Evolutionary conservation across 2,329 filamentous ascomycete genomes (phyloP).

Genomic region (Paraphoma sp.): DNA sequence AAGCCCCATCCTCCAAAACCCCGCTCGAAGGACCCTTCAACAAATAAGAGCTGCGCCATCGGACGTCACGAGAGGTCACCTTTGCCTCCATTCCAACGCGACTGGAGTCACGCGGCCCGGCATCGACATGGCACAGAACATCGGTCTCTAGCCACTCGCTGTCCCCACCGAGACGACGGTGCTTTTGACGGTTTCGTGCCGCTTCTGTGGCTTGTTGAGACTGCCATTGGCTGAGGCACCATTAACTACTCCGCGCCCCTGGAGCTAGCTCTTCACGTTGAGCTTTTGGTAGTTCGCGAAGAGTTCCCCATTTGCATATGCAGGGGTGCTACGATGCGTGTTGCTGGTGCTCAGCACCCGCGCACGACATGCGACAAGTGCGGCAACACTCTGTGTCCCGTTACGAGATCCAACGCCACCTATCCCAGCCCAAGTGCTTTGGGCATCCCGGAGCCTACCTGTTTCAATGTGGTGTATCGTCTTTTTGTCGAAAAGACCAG

Average conservation of each 20-base stretch:
- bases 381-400: slow-evolving; percentile 12
- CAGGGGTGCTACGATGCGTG: slow-evolving; percentile 22
- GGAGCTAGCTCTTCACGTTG: slow-evolving; percentile 30
- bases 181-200: slow-evolving; percentile 26
- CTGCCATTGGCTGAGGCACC: neutral
- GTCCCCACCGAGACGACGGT: slow-evolving; percentile 17
- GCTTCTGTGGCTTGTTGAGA: slow-evolving; percentile 5
- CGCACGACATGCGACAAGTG: slow-evolving; percentile 29
- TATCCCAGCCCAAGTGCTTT: no score
- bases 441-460: no score
- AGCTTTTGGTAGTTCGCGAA: slow-evolving; percentile 10
- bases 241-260: slow-evolving; percentile 22
- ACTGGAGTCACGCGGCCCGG: slow-evolving; percentile 41
- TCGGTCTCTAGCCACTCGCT: slow-evolving; percentile 28
- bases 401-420: no score
- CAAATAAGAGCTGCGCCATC: slow-evolving; percentile 6
- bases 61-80: slow-evolving; percentile 20
- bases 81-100: slow-evolving; percentile 18
- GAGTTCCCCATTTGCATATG: slow-evolving; percentile 10
- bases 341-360: slow-evolving; percentile 25
- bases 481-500: neutral
- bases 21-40: slow-evolving; percentile 27
- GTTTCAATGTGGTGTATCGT: slow-evolving; percentile 13
- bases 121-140: slow-evolving; percentile 28
- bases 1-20: slow-evolving; percentile 39